A percentile compares a stretch with the other conserved stretches of the same genome.
These are phyloP conservation scores for Paraphoma sp. DNA, from an alignment of 2,329 filamentous ascomycete genomes.

Conservation along the genomic window DNA sequence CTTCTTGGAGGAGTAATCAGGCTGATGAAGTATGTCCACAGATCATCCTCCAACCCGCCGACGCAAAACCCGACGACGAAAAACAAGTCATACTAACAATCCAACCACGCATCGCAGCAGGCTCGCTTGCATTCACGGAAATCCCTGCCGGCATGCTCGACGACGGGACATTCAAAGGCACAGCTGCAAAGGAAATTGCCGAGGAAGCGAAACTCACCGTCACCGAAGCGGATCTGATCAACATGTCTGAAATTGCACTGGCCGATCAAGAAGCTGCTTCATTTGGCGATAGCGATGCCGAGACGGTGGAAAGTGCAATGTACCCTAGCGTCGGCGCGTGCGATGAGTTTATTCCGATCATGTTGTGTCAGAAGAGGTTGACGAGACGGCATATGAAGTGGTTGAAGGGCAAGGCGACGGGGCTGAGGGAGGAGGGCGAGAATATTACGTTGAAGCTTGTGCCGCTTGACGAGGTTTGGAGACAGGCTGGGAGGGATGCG, in stretches of 20 bases:
- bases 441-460: conserved; percentile 66
- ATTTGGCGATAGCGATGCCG: background rate
- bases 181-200: conserved; percentile 63
- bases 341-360: conserved; percentile 66
- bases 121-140: conserved; percentile 61
- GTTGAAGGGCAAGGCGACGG: conserved; percentile 61
- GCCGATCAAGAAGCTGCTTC: conserved; percentile 7
- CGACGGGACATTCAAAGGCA: conserved; percentile 61
- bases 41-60: conserved; percentile 62
- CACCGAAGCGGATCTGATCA: conserved; percentile 56
- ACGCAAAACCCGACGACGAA: conserved; percentile 47
- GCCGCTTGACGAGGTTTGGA: conserved; percentile 59
- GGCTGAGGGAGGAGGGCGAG: conserved; percentile 62
- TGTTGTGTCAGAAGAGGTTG: conserved; percentile 62
- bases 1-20: no score
- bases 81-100: conserved; percentile 60
- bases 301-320: conserved; percentile 46
- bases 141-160: conserved; percentile 69
- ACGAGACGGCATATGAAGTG: conserved; percentile 55
- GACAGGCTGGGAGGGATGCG: conserved; percentile 60
- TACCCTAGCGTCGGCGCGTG: conserved; percentile 64
- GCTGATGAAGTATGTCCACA: conserved; percentile 24
- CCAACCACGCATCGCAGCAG: conserved; percentile 64
- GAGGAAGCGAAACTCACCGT: conserved; percentile 65
- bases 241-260: conserved; percentile 61